Base-by-base conservation (phyloP, 1,284 basidiomycete genomes). In the Mycena citricolor region DNA sequence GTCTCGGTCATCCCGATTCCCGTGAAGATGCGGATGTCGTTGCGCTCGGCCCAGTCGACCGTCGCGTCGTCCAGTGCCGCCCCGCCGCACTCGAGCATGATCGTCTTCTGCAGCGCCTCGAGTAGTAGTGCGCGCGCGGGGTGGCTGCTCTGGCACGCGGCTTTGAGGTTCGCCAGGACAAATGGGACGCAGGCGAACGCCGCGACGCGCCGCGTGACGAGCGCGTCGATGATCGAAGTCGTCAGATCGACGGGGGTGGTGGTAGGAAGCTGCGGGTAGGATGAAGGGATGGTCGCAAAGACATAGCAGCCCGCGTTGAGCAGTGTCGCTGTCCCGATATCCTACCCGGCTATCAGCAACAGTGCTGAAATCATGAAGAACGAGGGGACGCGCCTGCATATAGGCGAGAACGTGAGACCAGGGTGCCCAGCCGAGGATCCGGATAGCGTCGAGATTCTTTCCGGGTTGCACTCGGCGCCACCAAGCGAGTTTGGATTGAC, bases 1-100 rank as follows among this genome's bases (percentile, higher is more conserved):
- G 61, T 30, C 44, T 67, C 65, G 1, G 64, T 67, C 65, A 67
- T 67, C 1, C 65, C 65, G 33, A 66, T 57, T 42, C 63, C 61
- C 23, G 63, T 49, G 13, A 63, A 49, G 23, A 67, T 31, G 16
- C 56, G 60, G 14, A 67, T 38, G 5, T 42, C 46, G 14, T 58
- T 47, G 24, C 55, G 39, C 3, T 42, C 56, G 2, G 61, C 58
- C 64, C 65, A 67, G 13, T 61, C 48, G 6, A 60, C 31, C 33
- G 59, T 56, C 12, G 55, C 58, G 1, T 35, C 21, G 43, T 55
- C 59, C 1, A 61, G 54, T 11, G 54, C 44, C 6, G 65, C 65
- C 23, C 65, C 65, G 14, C 63, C 64, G 5, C 57, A 58, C 19
- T 60, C 54, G 23, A 65, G 55, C 12, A 62, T 52, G 32, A 54